Percentiles rank a stretch among this genome's conserved stretches.
Conservation (phyloP, 164 flowering plant genomes). For the Aristolochia fimbriata region DNA sequence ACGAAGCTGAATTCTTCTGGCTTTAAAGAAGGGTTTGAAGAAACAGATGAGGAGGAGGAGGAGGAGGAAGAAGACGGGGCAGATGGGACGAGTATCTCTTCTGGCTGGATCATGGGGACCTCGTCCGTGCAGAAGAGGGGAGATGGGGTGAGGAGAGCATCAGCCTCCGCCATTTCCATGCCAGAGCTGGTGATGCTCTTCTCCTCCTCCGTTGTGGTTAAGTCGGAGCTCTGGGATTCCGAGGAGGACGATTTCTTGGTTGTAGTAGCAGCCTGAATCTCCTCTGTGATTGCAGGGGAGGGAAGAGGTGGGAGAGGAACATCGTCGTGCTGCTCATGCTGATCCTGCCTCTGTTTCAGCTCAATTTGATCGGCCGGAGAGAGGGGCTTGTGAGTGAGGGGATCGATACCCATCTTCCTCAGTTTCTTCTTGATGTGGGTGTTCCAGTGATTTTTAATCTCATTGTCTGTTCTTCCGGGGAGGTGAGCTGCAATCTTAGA, state of each 20-base stretch:
- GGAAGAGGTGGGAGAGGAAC: not conserved
- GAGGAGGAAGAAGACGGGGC: constrained; percentile 20
- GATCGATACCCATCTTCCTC: constrained; percentile 69
- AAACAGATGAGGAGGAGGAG: constrained; percentile 16
- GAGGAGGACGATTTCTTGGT: constrained; percentile 9
- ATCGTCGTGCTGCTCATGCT: not conserved
- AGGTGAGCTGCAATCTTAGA: constrained; percentile 68
- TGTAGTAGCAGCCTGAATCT: constrained; percentile 7
- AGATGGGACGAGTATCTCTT: constrained; percentile 40
- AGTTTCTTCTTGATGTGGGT: constrained; percentile 73
- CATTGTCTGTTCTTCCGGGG: constrained; percentile 77
- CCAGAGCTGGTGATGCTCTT: constrained; percentile 6
- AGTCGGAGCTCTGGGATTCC: too few relatives aligned
- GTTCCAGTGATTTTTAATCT: constrained; percentile 72
- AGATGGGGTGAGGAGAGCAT: constrained; percentile 6
- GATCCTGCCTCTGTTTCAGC: constrained; percentile 9
- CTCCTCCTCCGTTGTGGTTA: constrained; percentile 13
- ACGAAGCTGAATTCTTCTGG: constrained; percentile 23
- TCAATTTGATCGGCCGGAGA: constrained; percentile 15
- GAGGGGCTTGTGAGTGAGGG: constrained; percentile 51
- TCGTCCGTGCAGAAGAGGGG: constrained; percentile 53
- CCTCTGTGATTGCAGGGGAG: not conserved
- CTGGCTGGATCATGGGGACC: constrained; percentile 50
- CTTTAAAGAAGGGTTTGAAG: constrained; percentile 11
- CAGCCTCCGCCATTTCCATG: constrained; percentile 9